Evolutionary conservation across 192 early-diverging fungal genomes (phyloP).

Genomic region (Mortierella antarctica): DNA sequence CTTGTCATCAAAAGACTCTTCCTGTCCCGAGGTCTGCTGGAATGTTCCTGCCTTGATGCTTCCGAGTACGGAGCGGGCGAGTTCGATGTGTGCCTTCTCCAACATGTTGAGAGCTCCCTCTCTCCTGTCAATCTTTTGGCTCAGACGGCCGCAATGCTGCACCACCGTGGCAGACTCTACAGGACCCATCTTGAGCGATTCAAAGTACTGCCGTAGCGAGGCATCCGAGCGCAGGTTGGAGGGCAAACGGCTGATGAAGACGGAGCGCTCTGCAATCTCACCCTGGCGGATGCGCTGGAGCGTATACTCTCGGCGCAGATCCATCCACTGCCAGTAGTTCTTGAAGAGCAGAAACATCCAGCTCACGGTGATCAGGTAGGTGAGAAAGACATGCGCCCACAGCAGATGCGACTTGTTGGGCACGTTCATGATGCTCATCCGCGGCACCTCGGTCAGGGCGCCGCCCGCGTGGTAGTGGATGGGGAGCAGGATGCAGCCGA

Average conservation of each 20-base stretch:
- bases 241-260: constrained; percentile 67
- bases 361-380: constrained; percentile 55
- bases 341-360: constrained; percentile 67
- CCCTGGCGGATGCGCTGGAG: constrained; percentile 49
- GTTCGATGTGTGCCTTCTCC: constrained; percentile 60
- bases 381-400: constrained; percentile 65
- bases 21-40: too few species aligned
- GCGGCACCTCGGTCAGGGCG: constrained; percentile 18
- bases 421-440: constrained; percentile 60
- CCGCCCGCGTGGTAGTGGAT: constrained; percentile 56
- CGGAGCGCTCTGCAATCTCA: constrained; percentile 56
- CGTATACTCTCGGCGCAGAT: constrained; percentile 56
- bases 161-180: constrained; percentile 65
- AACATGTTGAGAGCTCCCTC: constrained; percentile 52
- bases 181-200: constrained; percentile 62
- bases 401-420: constrained; percentile 41
- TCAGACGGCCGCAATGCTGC: constrained; percentile 59
- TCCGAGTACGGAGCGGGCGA: constrained; percentile 45
- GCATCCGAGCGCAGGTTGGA: constrained; percentile 61
- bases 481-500: constrained; percentile 58
- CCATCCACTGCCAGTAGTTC: constrained; percentile 66
- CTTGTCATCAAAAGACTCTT: background rate
- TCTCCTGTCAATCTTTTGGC: constrained; percentile 53
- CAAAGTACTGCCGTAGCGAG: constrained; percentile 60
- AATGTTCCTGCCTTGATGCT: constrained; percentile 17